Evolutionary conservation across 2,329 filamentous ascomycete species (phyloP).

Genomic region (Colletotrichum limetticola): DNA sequence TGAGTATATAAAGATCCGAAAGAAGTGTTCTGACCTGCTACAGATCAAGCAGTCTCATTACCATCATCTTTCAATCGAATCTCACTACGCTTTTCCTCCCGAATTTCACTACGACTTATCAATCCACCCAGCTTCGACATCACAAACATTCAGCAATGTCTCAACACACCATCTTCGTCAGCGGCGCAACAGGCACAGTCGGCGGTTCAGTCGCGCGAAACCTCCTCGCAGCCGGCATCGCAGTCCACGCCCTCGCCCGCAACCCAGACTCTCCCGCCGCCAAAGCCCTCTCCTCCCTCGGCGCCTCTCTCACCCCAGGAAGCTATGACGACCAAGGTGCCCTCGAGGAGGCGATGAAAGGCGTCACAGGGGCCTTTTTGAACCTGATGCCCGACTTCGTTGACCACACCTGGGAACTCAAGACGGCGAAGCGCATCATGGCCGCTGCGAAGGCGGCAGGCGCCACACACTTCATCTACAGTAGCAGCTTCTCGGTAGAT

Average conservation of each 20-base stretch:
- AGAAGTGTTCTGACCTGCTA: neutral
- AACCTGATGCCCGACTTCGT: constrained; percentile 46
- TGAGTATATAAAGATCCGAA: neutral
- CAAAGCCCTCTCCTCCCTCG: constrained; percentile 41
- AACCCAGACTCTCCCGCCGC: constrained; percentile 43
- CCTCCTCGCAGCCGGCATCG: constrained; percentile 44
- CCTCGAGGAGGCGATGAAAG: constrained; percentile 43
- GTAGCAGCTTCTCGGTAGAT: constrained; percentile 45
- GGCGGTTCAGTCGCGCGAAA: constrained; percentile 48
- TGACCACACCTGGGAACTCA: constrained; percentile 43
- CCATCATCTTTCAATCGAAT: neutral
- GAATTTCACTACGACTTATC: too few relatives aligned
- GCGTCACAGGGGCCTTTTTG: constrained; percentile 47
- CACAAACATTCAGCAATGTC: neutral
- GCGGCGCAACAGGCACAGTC: constrained; percentile 52
- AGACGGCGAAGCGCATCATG: constrained; percentile 45
- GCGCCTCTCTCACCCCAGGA: constrained; percentile 46
- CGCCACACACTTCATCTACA: constrained; percentile 50
- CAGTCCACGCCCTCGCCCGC: constrained; percentile 47
- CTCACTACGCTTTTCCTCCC: neutral
- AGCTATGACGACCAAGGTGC: constrained; percentile 46
- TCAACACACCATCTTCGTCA: constrained; percentile 45
- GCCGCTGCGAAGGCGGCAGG: constrained; percentile 50
- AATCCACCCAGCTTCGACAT: neutral
- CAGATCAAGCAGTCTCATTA: neutral